These are phyloP conservation scores for Circinella umbellata DNA, from an alignment of 371 early-diverging fungal species.

Conservation along the genomic window DNA sequence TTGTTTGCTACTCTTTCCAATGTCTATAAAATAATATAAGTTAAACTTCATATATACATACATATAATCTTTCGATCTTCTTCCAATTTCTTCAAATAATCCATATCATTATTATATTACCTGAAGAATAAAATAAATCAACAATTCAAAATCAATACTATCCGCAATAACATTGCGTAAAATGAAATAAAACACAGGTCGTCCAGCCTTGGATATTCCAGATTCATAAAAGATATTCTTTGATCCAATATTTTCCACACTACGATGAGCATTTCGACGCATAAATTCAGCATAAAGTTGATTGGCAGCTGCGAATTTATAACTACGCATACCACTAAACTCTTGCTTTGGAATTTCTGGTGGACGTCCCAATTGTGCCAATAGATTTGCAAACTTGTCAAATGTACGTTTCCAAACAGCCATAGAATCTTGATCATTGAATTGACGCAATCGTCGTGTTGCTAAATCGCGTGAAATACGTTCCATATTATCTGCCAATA, in stretches of 20 bases:
- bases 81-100: neutral
- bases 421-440: conserved; percentile 37
- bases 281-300: conserved; percentile 83
- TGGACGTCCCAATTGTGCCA: conserved; percentile 88
- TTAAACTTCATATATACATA: neutral
- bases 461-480: conserved; percentile 69
- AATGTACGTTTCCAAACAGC: conserved; percentile 57
- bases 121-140: conserved; percentile 76
- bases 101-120: conserved; percentile 33
- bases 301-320: conserved; percentile 54
- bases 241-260: conserved; percentile 64
- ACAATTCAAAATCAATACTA: conserved; percentile 82
- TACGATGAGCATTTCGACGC: conserved; percentile 74
- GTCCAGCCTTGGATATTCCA: conserved; percentile 75
- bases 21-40: conserved; percentile 30
- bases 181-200: conserved; percentile 87
- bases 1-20: conserved; percentile 63
- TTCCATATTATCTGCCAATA: conserved; percentile 74
- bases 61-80: neutral
- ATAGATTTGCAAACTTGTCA: conserved; percentile 78
- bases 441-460: conserved; percentile 44
- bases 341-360: conserved; percentile 48
- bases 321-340: conserved; percentile 50
- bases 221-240: conserved; percentile 83
- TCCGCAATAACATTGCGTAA: conserved; percentile 78